Evolutionary conservation across 805 yeast genomes (phyloP).

Genomic region (Myxozyma lipomycoides): DNA sequence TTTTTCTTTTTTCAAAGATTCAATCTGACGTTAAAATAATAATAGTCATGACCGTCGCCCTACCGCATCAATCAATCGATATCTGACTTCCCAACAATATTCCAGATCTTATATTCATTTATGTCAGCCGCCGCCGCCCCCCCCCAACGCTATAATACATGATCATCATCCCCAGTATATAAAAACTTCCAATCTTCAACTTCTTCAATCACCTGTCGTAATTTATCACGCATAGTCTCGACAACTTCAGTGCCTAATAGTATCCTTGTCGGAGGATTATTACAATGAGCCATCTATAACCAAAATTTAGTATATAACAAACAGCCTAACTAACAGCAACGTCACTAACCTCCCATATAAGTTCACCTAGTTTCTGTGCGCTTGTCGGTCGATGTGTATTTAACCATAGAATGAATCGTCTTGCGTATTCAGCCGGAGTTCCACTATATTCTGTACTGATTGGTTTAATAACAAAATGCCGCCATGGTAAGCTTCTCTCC

Average conservation of each 20-base stretch:
- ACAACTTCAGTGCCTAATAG: conserved; percentile 33
- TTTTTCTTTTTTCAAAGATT: too few relatives aligned
- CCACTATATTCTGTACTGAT: conserved; percentile 25
- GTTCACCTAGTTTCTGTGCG: conserved; percentile 29
- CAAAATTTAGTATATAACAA: not conserved
- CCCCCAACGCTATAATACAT: not conserved
- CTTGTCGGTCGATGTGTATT: conserved; percentile 22
- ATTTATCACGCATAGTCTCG: conserved; percentile 31
- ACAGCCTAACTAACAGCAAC: too few relatives aligned
- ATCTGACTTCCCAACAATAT: too few relatives aligned
- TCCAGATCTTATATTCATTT: too few relatives aligned
- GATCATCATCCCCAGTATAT: conserved; percentile 26
- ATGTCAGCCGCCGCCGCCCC: too few relatives aligned
- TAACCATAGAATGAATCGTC: conserved; percentile 27
- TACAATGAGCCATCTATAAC: conserved; percentile 22
- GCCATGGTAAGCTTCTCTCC: conserved; percentile 27
- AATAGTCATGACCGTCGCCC: too few relatives aligned
- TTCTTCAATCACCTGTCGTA: conserved; percentile 36
- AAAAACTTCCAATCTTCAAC: conserved; percentile 40
- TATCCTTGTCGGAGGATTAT: conserved; percentile 34
- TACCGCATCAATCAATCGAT: too few relatives aligned
- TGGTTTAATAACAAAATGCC: conserved; percentile 30
- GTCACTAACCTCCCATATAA: conserved; percentile 31
- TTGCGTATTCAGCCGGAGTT: conserved; percentile 30
- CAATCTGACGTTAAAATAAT: too few relatives aligned